Evolutionary conservation across 177 flowering plant genomes (phyloP).

Genomic region (Vitis hybrid): DNA sequence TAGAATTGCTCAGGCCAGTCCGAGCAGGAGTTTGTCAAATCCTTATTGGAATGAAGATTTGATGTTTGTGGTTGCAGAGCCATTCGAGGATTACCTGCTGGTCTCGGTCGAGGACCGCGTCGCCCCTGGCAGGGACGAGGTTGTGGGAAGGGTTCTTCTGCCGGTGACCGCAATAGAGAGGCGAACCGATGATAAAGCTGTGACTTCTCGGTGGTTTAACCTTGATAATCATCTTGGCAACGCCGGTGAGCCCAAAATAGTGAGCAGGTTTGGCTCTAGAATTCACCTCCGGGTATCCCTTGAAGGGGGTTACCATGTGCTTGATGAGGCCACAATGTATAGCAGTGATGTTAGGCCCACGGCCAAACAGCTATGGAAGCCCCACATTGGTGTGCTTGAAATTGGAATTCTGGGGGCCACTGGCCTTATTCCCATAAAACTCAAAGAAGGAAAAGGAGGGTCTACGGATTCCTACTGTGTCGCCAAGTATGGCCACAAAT

Average conservation of each 20-base stretch:
- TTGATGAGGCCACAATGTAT: constrained; percentile 62
- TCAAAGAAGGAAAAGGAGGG: constrained; percentile 57
- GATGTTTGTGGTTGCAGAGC: constrained; percentile 71
- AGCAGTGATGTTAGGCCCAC: constrained; percentile 70
- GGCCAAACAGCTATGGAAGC: constrained; percentile 65
- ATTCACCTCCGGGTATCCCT: constrained; percentile 54
- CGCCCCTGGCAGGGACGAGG: constrained; percentile 46
- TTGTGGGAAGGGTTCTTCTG: constrained; percentile 43
- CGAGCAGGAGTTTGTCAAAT: constrained; percentile 35
- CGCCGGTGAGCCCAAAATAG: constrained; percentile 19
- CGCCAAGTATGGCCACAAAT: constrained; percentile 69
- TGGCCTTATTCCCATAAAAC: constrained; percentile 57
- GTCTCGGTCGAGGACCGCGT: constrained; percentile 50
- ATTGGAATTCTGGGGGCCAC: constrained; percentile 66
- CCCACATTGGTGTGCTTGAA: constrained; percentile 68
- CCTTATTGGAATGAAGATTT: constrained; percentile 71
- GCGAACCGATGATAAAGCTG: constrained; percentile 46
- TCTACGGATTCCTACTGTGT: constrained; percentile 62
- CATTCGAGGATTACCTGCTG: constrained; percentile 59
- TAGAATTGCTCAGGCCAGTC: constrained; percentile 26
- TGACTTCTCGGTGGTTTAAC: constrained; percentile 55
- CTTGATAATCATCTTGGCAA: constrained; percentile 32
- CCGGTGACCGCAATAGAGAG: constrained; percentile 44
- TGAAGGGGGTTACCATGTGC: constrained; percentile 79
- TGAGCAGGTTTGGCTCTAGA: constrained; percentile 43